Conservation (phyloP, 768 basidiomycete species). For the Cystofilobasidium capitatum region DNA sequence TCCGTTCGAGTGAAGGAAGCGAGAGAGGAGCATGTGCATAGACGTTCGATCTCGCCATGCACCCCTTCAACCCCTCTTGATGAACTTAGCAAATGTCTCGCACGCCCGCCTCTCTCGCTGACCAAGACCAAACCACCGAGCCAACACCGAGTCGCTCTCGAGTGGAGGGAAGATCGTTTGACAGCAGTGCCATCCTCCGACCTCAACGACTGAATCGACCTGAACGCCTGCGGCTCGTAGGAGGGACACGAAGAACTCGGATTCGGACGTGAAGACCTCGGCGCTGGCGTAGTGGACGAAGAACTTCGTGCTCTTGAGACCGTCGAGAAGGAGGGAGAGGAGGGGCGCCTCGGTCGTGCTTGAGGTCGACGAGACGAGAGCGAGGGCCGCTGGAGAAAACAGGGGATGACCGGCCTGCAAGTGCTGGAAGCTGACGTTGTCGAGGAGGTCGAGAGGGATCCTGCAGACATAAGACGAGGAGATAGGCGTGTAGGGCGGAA, state of each 20-base stretch:
- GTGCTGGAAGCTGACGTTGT: neutral
- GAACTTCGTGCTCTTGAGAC: neutral
- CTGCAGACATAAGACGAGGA: neutral
- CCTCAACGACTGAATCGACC: neutral
- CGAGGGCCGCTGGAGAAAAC: neutral
- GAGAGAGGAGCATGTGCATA: too few species aligned
- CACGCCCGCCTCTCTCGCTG: neutral
- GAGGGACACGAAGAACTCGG: neutral
- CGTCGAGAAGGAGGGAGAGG: too few species aligned
- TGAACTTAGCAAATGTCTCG: neutral
- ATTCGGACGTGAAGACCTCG: constrained; percentile 1
- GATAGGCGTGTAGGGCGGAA: neutral
- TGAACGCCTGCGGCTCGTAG: neutral
- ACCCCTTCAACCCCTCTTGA: neutral
- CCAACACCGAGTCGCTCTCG: neutral
- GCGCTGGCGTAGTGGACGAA: neutral
- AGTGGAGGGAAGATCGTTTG: neutral
- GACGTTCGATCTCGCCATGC: too few species aligned
- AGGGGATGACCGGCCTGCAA: neutral
- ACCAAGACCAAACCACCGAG: neutral
- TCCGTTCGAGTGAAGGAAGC: too few species aligned
- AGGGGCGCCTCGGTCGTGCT: neutral
- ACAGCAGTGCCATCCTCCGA: neutral
- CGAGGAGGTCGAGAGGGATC: neutral
- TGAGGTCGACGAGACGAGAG: neutral